phyloP scores from a whole-genome alignment of 1,139 yeast genomes.

The Diutina siamensis region DNA sequence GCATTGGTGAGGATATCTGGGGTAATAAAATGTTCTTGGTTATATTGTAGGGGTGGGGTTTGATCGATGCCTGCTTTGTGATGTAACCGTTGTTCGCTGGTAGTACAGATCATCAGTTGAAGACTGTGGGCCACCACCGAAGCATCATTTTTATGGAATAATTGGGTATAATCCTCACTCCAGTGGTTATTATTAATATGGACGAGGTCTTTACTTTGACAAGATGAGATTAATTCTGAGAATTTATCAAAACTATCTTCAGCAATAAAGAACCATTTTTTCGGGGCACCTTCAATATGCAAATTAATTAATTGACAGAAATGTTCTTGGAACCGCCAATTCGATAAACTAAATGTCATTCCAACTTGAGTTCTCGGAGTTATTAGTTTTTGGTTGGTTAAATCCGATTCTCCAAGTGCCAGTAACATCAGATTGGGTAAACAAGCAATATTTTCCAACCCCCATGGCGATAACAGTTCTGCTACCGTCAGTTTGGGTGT shows the following conservation, averaged over 20 bases:
- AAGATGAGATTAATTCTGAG: conserved; percentile 28
- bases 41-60: conserved; percentile 7
- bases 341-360: conserved; percentile 57
- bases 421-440: conserved; percentile 42
- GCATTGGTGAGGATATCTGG: conserved; percentile 34
- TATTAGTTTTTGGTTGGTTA: conserved; percentile 30
- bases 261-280: conserved; percentile 74
- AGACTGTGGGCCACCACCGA: neutral
- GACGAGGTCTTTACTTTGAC: neutral
- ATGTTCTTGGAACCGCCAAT: conserved; percentile 74
- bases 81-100: neutral
- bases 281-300: conserved; percentile 58
- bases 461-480: conserved; percentile 36
- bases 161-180: neutral
- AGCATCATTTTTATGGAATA: neutral
- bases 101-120: conserved; percentile 4
- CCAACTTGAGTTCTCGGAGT: conserved; percentile 31
- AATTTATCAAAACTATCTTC: conserved; percentile 55
- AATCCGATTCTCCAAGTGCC: conserved; percentile 22
- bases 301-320: conserved; percentile 56
- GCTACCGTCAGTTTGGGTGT: neutral
- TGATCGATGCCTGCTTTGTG: neutral
- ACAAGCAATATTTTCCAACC: conserved; percentile 52
- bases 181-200: conserved; percentile 1
- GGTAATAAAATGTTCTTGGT: conserved; percentile 34